These are phyloP conservation scores for Leishmania lainsoni DNA, from an alignment of 208 protist genomes.

Conservation along the genomic window DNA sequence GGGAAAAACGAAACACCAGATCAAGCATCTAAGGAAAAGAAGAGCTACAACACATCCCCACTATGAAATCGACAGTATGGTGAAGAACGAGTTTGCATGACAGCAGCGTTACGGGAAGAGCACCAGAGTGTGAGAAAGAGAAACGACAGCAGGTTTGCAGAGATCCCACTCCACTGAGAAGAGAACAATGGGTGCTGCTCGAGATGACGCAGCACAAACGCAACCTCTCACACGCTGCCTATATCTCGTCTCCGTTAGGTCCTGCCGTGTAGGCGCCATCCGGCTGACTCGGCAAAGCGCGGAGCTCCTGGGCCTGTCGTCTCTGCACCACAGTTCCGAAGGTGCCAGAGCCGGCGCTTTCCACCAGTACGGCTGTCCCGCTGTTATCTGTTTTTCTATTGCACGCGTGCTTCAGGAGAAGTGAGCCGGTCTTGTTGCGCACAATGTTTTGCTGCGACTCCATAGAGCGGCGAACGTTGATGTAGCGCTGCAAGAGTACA, in stretches of 20 bases:
- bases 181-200: neutral
- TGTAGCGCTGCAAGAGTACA: constrained; percentile 85
- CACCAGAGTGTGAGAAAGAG: neutral
- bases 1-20: neutral
- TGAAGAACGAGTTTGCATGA: neutral
- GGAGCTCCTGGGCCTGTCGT: constrained; percentile 44
- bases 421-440: constrained; percentile 79
- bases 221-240: neutral
- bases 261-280: neutral
- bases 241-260: neutral
- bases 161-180: neutral
- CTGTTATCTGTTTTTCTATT: constrained; percentile 84
- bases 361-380: constrained; percentile 69
- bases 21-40: neutral
- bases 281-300: constrained; percentile 9
- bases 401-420: constrained; percentile 87
- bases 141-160: neutral
- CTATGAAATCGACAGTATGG: neutral
- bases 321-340: constrained; percentile 79
- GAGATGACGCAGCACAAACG: neutral
- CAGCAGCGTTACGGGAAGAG: neutral
- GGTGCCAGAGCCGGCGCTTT: constrained; percentile 71
- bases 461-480: constrained; percentile 84
- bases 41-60: neutral
- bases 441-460: constrained; percentile 90